A percentile compares a stretch with the other conserved stretches of the same genome.
Conservation (phyloP, 176 grass and related monocot species). For the Aegilops umbellulata region DNA sequence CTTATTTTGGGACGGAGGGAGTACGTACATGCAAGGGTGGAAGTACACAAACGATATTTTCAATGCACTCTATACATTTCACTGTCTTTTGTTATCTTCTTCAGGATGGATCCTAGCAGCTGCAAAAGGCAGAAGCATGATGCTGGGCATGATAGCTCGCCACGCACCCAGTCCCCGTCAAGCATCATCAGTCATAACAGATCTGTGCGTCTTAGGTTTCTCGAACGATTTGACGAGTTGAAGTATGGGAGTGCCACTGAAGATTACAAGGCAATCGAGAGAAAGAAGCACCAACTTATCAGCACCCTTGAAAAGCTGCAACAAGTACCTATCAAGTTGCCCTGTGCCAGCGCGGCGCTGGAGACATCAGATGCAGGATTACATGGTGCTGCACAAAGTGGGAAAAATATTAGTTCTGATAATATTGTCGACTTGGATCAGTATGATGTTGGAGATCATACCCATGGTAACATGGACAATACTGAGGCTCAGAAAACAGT, state of each 20-base stretch:
- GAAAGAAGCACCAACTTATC: constrained; percentile 21
- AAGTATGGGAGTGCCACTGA: constrained; percentile 25
- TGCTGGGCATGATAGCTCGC: neutral
- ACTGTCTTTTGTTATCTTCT: neutral
- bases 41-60: neutral
- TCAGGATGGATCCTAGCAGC: constrained; percentile 32
- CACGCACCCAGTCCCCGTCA: constrained; percentile 5
- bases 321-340: constrained; percentile 5
- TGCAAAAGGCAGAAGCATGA: constrained; percentile 34
- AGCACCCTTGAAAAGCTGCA: constrained; percentile 25
- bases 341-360: neutral
- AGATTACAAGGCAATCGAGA: constrained; percentile 33
- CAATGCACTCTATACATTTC: neutral
- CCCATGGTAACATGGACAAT: constrained; percentile 3
- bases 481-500: constrained; percentile 8
- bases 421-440: constrained; percentile 29
- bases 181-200: constrained; percentile 24
- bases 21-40: neutral
- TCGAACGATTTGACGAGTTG: constrained; percentile 15
- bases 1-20: no score
- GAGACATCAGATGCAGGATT: constrained; percentile 2
- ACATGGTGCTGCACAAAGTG: constrained; percentile 1
- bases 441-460: neutral
- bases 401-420: neutral
- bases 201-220: neutral